phyloP scores from a whole-genome alignment of 2,329 filamentous ascomycete genomes.

The Aspergillus quadrilineatus region DNA sequence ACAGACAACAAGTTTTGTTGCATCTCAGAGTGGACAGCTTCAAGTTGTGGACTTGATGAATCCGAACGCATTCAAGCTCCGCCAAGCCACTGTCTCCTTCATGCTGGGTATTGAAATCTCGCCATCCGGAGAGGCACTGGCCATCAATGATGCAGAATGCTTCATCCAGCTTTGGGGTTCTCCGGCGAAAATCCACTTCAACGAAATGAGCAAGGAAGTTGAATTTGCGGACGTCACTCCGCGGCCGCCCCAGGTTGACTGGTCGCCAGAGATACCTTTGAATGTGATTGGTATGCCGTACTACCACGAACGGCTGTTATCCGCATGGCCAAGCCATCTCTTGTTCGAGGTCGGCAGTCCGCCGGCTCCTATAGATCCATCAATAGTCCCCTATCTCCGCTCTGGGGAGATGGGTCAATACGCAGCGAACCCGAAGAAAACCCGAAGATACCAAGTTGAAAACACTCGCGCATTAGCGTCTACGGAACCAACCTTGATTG shows the following conservation, averaged over 20 bases:
- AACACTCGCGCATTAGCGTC: conserved; percentile 67
- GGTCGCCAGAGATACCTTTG: conserved; percentile 72
- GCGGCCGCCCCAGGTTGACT: conserved; percentile 65
- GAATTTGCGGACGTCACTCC: conserved; percentile 71
- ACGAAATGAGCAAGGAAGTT: conserved; percentile 73
- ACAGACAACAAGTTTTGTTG: conserved; percentile 90
- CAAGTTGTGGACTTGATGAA: conserved; percentile 96
- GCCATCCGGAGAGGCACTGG: conserved; percentile 81
- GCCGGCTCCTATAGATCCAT: conserved; percentile 69
- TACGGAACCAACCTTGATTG: conserved; percentile 61
- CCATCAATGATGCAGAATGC: conserved; percentile 74
- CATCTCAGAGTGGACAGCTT: conserved; percentile 87
- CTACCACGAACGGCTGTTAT: conserved; percentile 83
- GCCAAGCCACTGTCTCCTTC: conserved; percentile 76
- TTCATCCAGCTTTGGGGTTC: conserved; percentile 86
- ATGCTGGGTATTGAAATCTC: conserved; percentile 82
- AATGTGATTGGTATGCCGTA: conserved; percentile 89
- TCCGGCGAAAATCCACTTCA: conserved; percentile 79
- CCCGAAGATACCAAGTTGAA: conserved; percentile 78
- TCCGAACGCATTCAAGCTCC: conserved; percentile 79
- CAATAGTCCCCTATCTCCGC: conserved; percentile 67
- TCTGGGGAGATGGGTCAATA: conserved; percentile 73
- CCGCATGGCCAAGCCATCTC: conserved; percentile 83
- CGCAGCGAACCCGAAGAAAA: conserved; percentile 71
- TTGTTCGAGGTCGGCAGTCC: conserved; percentile 83